Evolutionary conservation across 768 basidiomycete species (phyloP), one percentile per base, ranked within the genome.

Genomic region (Kwoniella shandongensis): DNA sequence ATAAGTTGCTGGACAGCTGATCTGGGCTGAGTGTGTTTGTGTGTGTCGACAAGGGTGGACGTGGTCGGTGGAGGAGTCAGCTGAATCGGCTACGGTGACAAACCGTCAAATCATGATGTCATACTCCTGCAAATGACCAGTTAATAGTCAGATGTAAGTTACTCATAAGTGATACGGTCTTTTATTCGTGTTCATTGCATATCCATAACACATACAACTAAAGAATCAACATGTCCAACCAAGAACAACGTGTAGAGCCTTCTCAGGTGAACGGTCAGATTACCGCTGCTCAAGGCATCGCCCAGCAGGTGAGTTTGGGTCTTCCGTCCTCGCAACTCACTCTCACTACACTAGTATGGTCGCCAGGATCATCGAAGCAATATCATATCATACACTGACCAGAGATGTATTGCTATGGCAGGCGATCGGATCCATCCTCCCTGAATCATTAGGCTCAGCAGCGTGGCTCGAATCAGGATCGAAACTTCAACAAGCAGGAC

Each of bases 341-440:
- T n/a, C n/a, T n/a, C n/a, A n/a, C n/a, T n/a, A n/a, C n/a, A n/a
- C n/a, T n/a, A n/a, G n/a, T n/a, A n/a, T n/a, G n/a, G n/a, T n/a
- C n/a, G n/a, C n/a, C 8, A 18, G 17, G 15, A 10, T 25, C n/a
- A 12, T n/a, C 26, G 7, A 17, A 25, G 44, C 44, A 13, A 8
- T 48, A 4, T 32, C 47, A n/a, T 48, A 29, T 23, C 32, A 10
- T 30, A 48, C 10, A 48, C n/a, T 48, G 5, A 22, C 27, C 3
- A 7, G 35, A 32, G 15, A 3, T 12, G 36, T 23, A 3, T 10
- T 53, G 22, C 29, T 38, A 23, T 22, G 17, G 17, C 32, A 72
- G 67, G 66, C 67, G 11, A 61, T 70, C n/a, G 68, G 63, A 0
- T 57, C 68, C 2, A 58, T 70, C n/a, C 35, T 73, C 8, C 71